phyloP scores from a whole-genome alignment of 2,329 filamentous ascomycete genomes.

The Catunica adiposa region DNA sequence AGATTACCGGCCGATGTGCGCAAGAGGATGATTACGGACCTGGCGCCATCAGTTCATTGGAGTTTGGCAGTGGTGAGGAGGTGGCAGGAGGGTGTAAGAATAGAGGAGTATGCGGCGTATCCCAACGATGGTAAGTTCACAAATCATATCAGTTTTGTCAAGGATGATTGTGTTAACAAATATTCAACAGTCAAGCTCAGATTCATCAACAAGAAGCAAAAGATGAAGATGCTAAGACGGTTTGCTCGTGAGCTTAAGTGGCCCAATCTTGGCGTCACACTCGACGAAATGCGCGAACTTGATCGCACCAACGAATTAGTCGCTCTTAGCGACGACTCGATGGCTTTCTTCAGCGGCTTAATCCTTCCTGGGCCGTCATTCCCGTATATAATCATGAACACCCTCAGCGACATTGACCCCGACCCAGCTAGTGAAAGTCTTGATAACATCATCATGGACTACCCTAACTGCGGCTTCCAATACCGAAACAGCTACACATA shows the following conservation, averaged over 20 bases:
- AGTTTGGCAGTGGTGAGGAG: conserved; percentile 55
- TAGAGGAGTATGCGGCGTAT: conserved; percentile 39
- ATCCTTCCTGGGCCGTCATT: conserved; percentile 53
- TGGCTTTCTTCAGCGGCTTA: conserved; percentile 63
- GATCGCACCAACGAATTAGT: conserved; percentile 42
- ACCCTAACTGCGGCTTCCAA: conserved; percentile 57
- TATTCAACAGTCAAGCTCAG: conserved; percentile 38
- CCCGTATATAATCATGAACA: conserved; percentile 64
- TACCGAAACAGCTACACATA: conserved; percentile 60
- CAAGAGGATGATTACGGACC: conserved; percentile 44
- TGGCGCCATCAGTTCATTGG: conserved; percentile 57
- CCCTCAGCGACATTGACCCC: conserved; percentile 57
- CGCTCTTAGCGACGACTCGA: conserved; percentile 49
- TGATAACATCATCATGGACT: conserved; percentile 49
- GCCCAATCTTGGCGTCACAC: conserved; percentile 52
- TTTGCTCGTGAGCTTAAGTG: conserved; percentile 62
- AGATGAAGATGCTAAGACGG: conserved; percentile 49
- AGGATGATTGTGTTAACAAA: not conserved
- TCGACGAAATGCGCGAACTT: conserved; percentile 43
- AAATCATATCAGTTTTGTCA: too few relatives aligned
- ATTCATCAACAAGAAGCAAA: conserved; percentile 46
- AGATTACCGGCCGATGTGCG: conserved; percentile 46
- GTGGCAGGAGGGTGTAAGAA: conserved; percentile 54
- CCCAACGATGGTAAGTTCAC: conserved; percentile 11
- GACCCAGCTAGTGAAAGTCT: conserved; percentile 49